phyloP scores from a whole-genome alignment of 148 eudicot species.

The Simmondsia chinensis region DNA sequence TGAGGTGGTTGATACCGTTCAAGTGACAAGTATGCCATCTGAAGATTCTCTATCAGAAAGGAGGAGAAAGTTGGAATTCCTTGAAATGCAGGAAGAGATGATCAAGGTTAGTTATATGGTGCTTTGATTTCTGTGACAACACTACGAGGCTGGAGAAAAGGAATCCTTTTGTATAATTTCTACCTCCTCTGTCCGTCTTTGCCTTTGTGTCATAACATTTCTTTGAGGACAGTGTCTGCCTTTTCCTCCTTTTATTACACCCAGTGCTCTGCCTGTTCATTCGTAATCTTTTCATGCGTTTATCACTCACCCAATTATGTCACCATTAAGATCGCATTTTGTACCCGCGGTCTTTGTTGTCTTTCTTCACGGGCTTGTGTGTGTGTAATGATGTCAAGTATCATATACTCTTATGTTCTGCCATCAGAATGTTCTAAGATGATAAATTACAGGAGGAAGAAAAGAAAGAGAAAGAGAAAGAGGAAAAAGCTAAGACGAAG shows the following conservation, averaged over 20 bases:
- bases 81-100: conserved; percentile 77
- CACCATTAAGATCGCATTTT: no score
- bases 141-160: no score
- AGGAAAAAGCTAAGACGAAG: conserved; percentile 48
- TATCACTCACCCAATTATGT: no score
- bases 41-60: conserved; percentile 67
- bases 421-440: conserved; percentile 5
- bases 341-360: no score
- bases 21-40: conserved; percentile 55
- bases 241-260: no score
- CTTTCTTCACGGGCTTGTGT: not conserved
- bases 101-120: conserved; percentile 76
- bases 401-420: not conserved
- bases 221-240: no score
- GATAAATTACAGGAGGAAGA: conserved; percentile 42
- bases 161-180: no score
- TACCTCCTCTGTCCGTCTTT: no score
- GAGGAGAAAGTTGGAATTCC: conserved; percentile 76
- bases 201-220: no score
- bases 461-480: conserved; percentile 44
- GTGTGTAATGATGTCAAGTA: not conserved
- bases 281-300: no score
- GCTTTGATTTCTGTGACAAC: no score
- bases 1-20: conserved; percentile 74
- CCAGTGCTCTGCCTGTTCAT: no score